A percentile compares a stretch with the other conserved stretches of the same genome.
phyloP scores from a whole-genome alignment of 1,284 basidiomycete species.

The Ustilago nuda region DNA sequence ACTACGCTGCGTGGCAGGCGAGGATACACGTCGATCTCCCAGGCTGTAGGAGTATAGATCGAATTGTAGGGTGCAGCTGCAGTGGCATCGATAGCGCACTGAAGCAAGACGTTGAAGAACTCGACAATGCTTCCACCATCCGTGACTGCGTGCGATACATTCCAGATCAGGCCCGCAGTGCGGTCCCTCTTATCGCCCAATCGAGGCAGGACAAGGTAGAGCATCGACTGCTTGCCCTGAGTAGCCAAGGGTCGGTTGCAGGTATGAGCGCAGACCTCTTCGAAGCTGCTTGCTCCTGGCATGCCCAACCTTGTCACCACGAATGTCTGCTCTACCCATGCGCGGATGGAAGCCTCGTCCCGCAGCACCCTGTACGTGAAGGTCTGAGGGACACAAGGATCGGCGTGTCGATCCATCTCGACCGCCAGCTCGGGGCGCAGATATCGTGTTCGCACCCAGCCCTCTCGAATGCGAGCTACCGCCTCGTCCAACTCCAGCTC shows the following conservation, averaged over 20 bases:
- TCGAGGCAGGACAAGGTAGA: conserved; percentile 33
- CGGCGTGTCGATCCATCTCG: conserved; percentile 30
- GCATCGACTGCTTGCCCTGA: conserved; percentile 39
- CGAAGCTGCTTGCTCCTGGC: conserved; percentile 11
- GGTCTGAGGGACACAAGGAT: conserved; percentile 16
- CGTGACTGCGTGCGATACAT: conserved; percentile 44
- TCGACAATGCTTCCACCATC: conserved; percentile 42
- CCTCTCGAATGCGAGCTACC: conserved; percentile 21
- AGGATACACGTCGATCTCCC: conserved; percentile 23
- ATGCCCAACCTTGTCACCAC: conserved; percentile 31
- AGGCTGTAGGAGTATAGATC: conserved; percentile 19
- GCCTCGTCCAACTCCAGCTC: conserved; percentile 32
- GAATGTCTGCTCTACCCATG: conserved; percentile 37
- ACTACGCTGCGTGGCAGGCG: conserved; percentile 32
- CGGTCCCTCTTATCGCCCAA: conserved; percentile 12
- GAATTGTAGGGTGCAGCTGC: conserved; percentile 14
- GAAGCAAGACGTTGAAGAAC: conserved; percentile 31
- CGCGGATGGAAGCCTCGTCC: conserved; percentile 22
- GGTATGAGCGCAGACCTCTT: conserved; percentile 16
- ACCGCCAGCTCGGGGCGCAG: conserved; percentile 34
- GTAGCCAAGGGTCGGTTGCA: conserved; percentile 36
- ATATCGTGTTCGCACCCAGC: conserved; percentile 33
- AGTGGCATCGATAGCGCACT: conserved; percentile 26
- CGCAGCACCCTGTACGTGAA: conserved; percentile 24
- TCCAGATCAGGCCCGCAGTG: conserved; percentile 29